Conservation (phyloP, 1,139 yeast species). For the Saccharomyces uvarum region DNA sequence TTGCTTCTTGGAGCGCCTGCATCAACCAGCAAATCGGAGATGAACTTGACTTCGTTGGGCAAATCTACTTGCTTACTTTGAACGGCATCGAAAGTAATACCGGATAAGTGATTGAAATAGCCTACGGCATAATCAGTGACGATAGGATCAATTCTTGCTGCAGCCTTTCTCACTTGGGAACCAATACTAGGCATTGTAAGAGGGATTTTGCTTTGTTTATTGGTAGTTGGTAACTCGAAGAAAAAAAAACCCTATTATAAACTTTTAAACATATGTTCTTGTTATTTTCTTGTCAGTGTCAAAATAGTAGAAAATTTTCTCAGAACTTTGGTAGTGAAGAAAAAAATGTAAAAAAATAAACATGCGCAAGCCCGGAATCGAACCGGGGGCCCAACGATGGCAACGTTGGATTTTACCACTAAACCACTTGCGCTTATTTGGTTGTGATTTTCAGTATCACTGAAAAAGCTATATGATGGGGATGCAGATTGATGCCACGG, state of each 20-base stretch:
- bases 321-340: not conserved
- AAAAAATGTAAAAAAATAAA: constrained; percentile 5
- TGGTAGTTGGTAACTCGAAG: not conserved
- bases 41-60: constrained; percentile 55
- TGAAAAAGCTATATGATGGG: too few species aligned
- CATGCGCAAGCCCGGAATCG: constrained; percentile 1
- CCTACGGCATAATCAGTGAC: constrained; percentile 91
- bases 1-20: constrained; percentile 72
- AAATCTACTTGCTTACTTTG: constrained; percentile 64
- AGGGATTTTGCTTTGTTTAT: not conserved
- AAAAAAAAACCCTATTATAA: not conserved
- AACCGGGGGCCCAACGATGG: constrained; percentile 1
- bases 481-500: too few species aligned
- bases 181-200: constrained; percentile 28
- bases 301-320: too few species aligned
- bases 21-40: constrained; percentile 54
- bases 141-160: constrained; percentile 78
- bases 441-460: too few species aligned
- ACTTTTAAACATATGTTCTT: not conserved
- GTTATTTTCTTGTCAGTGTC: too few species aligned
- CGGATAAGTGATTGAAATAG: constrained; percentile 69
- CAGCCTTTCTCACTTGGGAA: constrained; percentile 76
- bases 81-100: constrained; percentile 75
- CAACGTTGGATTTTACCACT: constrained; percentile 1
- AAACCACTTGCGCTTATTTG: not conserved